These are phyloP conservation scores for Cyanidioschyzon merolae DNA, from an alignment of 23 red algal genomes.

Conservation along the genomic window DNA sequence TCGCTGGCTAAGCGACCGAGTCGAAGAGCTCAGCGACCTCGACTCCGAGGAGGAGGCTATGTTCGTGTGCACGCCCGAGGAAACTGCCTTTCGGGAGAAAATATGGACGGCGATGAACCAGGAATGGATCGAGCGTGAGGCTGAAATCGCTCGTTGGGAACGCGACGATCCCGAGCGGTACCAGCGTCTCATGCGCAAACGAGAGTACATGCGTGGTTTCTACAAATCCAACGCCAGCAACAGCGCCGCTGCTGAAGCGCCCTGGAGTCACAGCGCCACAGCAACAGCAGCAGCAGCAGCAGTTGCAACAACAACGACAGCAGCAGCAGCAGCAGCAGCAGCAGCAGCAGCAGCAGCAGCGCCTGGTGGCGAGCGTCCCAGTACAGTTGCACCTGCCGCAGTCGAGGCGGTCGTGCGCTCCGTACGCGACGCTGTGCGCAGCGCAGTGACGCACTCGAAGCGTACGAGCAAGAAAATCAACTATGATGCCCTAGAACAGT, in stretches of 20 bases:
- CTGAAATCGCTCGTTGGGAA: conserved; percentile 13
- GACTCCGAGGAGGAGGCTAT: conserved; percentile 6
- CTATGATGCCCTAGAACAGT: background rate
- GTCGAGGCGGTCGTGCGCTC: background rate
- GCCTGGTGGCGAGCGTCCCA: background rate
- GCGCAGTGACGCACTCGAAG: conserved; percentile 8
- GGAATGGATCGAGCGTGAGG: conserved; percentile 12
- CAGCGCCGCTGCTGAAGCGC: background rate
- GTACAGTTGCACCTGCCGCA: background rate
- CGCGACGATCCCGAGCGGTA: background rate
- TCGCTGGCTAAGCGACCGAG: background rate
- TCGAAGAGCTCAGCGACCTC: background rate
- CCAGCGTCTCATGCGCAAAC: conserved; percentile 13
- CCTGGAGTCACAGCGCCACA: background rate
- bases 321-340: background rate
- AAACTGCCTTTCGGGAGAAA: background rate
- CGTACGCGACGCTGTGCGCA: background rate
- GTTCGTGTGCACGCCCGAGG: conserved; percentile 15
- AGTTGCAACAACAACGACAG: background rate
- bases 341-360: background rate
- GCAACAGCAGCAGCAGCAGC: background rate
- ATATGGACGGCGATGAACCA: conserved; percentile 12
- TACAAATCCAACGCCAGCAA: background rate
- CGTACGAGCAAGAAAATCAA: conserved; percentile 13
- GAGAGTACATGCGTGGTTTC: conserved; percentile 14